Conservation (phyloP, 441 rosid species). For the Kokia cookei region DNA sequence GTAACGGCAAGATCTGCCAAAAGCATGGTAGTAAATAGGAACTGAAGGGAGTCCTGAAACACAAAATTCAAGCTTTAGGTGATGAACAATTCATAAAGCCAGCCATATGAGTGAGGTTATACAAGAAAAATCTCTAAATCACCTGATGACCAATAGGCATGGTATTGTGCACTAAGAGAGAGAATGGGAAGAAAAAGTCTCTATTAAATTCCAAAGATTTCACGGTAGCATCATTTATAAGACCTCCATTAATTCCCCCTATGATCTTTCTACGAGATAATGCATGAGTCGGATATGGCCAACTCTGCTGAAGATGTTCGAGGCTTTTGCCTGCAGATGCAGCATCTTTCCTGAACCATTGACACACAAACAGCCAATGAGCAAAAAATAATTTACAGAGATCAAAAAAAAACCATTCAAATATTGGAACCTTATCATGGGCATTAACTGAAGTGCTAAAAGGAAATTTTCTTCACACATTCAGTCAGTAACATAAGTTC, state of each 20-base stretch:
- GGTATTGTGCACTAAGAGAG: constrained; percentile 77
- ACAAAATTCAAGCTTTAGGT: constrained; percentile 16
- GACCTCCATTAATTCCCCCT: constrained; percentile 90
- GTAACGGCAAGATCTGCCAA: constrained; percentile 85
- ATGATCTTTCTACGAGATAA: constrained; percentile 81
- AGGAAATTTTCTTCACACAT: background rate
- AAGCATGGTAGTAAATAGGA: constrained; percentile 74
- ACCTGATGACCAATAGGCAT: constrained; percentile 96
- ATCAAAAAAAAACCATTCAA: constrained; percentile 5
- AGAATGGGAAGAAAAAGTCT: constrained; percentile 74
- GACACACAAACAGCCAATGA: constrained; percentile 12
- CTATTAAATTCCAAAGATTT: constrained; percentile 67
- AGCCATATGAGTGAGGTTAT: background rate
- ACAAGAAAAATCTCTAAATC: constrained; percentile 14
- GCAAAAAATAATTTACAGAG: constrained; percentile 1
- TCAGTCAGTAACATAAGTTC: background rate
- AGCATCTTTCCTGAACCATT: constrained; percentile 45
- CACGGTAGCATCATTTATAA: constrained; percentile 68
- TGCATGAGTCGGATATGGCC: constrained; percentile 52
- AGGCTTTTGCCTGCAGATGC: constrained; percentile 36
- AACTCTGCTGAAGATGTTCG: constrained; percentile 56
- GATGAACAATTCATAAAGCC: background rate
- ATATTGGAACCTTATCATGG: background rate
- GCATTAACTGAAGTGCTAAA: constrained; percentile 1
- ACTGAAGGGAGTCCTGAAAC: constrained; percentile 78